Evolutionary conservation across 2,329 filamentous ascomycete genomes (phyloP).

Genomic region (Pezicula radicicola): DNA sequence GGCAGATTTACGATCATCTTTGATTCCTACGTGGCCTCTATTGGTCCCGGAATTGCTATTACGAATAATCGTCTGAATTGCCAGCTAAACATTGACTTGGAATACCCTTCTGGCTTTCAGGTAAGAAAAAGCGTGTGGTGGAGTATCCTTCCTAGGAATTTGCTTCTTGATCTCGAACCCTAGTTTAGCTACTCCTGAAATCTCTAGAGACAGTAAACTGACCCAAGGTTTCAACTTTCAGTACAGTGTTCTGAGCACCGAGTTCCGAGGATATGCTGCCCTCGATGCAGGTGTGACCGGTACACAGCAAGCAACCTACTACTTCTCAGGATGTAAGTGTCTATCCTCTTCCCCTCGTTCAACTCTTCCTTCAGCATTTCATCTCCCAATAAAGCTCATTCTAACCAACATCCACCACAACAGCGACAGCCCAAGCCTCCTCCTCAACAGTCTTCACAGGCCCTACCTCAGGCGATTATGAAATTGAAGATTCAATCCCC

Average conservation of each 20-base stretch:
- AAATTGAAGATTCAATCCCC: slow-evolving; percentile 38
- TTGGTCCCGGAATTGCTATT: slow-evolving; percentile 39
- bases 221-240: slow-evolving; percentile 14
- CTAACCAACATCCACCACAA: slow-evolving; percentile 9
- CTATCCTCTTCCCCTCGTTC: background rate
- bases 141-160: too few relatives aligned
- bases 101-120: slow-evolving; percentile 47
- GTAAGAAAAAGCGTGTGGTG: too few relatives aligned
- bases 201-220: too few relatives aligned
- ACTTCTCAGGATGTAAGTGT: slow-evolving; percentile 42
- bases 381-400: too few relatives aligned
- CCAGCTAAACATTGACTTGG: slow-evolving; percentile 48
- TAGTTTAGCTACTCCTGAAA: too few relatives aligned
- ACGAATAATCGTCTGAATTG: slow-evolving; percentile 49
- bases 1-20: slow-evolving; percentile 47
- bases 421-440: slow-evolving; percentile 31
- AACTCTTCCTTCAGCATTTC: too few relatives aligned
- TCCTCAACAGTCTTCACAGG: slow-evolving; percentile 39
- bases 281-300: slow-evolving; percentile 44
- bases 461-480: slow-evolving; percentile 38
- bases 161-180: too few relatives aligned
- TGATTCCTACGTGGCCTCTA: slow-evolving; percentile 46
- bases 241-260: slow-evolving; percentile 48
- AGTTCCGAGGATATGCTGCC: slow-evolving; percentile 48
- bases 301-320: slow-evolving; percentile 49